Conservation (phyloP, 2,329 filamentous ascomycete species). For the Pochonia chlamydosporia region DNA sequence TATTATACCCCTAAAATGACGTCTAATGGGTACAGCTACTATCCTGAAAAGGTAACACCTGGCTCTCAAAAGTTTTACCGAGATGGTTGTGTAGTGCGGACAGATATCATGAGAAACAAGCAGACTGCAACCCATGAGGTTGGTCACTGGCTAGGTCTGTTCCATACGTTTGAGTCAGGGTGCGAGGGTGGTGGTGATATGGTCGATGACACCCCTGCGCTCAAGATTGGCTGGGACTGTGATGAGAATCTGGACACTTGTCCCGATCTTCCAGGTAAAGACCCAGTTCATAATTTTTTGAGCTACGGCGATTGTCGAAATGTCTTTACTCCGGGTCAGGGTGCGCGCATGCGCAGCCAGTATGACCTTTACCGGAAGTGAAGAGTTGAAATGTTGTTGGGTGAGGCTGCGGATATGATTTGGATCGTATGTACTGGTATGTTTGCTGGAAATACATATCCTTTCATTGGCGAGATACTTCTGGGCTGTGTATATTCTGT, state of each 20-base stretch:
- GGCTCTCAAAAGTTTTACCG: constrained; percentile 14
- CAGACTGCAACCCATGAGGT: constrained; percentile 28
- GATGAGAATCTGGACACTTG: constrained; percentile 23
- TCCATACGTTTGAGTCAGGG: constrained; percentile 36
- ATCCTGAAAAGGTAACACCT: not conserved
- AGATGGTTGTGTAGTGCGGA: constrained; percentile 16
- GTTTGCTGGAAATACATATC: too few relatives aligned
- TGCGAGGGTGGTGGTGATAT: constrained; percentile 26
- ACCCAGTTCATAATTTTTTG: constrained; percentile 24
- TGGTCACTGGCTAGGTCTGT: too few relatives aligned
- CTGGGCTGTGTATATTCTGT: too few relatives aligned
- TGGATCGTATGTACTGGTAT: too few relatives aligned
- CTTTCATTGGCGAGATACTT: too few relatives aligned
- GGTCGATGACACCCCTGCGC: constrained; percentile 32
- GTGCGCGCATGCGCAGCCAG: not conserved
- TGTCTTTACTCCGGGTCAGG: constrained; percentile 2
- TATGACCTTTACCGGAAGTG: not conserved
- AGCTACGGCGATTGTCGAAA: constrained; percentile 10
- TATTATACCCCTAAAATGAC: too few relatives aligned
- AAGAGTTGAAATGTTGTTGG: too few relatives aligned
- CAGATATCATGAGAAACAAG: constrained; percentile 12
- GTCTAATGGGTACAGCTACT: too few relatives aligned
- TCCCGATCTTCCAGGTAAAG: constrained; percentile 15
- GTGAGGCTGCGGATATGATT: too few relatives aligned
- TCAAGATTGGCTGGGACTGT: constrained; percentile 22